These are phyloP conservation scores for Haplosporangium gracile DNA, from an alignment of 192 early-diverging fungal species.

Conservation along the genomic window DNA sequence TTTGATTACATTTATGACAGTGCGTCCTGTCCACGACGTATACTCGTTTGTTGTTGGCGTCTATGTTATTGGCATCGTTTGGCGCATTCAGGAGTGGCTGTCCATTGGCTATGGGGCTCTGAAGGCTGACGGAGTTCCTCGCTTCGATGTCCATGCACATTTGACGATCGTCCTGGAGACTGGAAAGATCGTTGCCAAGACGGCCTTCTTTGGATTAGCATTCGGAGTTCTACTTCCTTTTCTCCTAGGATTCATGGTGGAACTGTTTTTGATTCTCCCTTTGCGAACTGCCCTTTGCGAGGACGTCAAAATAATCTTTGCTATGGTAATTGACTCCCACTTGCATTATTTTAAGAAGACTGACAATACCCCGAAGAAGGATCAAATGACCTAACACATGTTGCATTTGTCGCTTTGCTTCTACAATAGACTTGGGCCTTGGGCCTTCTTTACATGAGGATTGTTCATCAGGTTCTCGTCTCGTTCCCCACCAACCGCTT, in stretches of 20 bases:
- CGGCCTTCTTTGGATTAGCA: constrained; percentile 62
- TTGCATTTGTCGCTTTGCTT: constrained; percentile 1
- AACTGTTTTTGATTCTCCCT: constrained; percentile 80
- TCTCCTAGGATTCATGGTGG: constrained; percentile 75
- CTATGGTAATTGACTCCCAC: constrained; percentile 35
- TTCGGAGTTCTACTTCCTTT: constrained; percentile 80
- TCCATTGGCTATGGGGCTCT: constrained; percentile 26
- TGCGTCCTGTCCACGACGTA: constrained; percentile 80
- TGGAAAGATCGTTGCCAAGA: constrained; percentile 51
- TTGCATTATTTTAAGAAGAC: background rate
- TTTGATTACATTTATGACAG: constrained; percentile 60
- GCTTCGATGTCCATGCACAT: constrained; percentile 18
- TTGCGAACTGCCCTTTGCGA: constrained; percentile 57
- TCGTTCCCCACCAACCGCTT: constrained; percentile 63
- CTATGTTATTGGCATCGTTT: constrained; percentile 59
- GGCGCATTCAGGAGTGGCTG: constrained; percentile 47
- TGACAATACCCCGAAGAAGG: too few species aligned
- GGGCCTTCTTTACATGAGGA: constrained; percentile 79
- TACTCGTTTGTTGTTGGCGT: constrained; percentile 81
- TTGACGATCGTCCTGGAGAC: constrained; percentile 20
- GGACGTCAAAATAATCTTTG: constrained; percentile 41
- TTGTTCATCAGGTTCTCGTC: constrained; percentile 63
- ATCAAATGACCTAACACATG: background rate
- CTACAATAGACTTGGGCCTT: constrained; percentile 75
- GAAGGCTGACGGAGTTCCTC: constrained; percentile 9